A percentile compares a stretch with the other conserved stretches of the same genome.
phyloP scores from a whole-genome alignment of 2,329 filamentous ascomycete species.

The Pseudogymnoascus verrucosus region DNA sequence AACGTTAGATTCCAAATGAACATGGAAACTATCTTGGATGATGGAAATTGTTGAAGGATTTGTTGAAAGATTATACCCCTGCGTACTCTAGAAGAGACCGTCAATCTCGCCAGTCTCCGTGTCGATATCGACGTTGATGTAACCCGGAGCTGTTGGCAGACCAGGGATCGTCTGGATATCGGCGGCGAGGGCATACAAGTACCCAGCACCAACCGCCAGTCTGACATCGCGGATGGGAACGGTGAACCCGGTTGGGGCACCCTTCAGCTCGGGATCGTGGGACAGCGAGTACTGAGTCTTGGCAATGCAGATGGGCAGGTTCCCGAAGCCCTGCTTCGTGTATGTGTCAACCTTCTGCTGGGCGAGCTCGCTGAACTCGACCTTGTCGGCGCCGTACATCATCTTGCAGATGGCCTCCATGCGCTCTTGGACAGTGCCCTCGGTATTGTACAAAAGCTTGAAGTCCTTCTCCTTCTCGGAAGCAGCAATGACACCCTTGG shows the following conservation, averaged over 20 bases:
- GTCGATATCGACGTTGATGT: constrained; percentile 86
- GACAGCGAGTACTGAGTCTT: constrained; percentile 98
- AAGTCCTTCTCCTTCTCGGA: constrained; percentile 79
- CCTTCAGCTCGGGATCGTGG: constrained; percentile 89
- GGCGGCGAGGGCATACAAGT: constrained; percentile 86
- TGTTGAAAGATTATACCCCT: not conserved
- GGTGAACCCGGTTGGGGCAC: constrained; percentile 87
- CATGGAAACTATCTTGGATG: constrained; percentile 2
- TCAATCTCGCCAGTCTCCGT: constrained; percentile 77
- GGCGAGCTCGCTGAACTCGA: constrained; percentile 89
- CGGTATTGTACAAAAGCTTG: constrained; percentile 74
- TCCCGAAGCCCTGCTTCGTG: constrained; percentile 81
- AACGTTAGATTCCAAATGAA: constrained; percentile 1
- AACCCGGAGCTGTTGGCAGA: constrained; percentile 87
- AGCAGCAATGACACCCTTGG: constrained; percentile 75
- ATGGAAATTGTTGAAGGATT: constrained; percentile 7
- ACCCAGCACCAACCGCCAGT: constrained; percentile 89
- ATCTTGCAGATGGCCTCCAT: constrained; percentile 84
- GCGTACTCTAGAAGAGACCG: constrained; percentile 66
- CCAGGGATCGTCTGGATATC: constrained; percentile 98
- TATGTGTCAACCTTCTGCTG: constrained; percentile 97
- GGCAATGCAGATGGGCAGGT: constrained; percentile 90
- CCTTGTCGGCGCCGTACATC: constrained; percentile 87
- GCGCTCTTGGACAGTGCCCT: constrained; percentile 74
- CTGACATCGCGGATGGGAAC: constrained; percentile 91